A percentile compares a stretch with the other conserved stretches of the same genome.
These are phyloP conservation scores for Paraleonurus japonicus DNA, from an alignment of 257 asterid genomes.

Conservation along the genomic window DNA sequence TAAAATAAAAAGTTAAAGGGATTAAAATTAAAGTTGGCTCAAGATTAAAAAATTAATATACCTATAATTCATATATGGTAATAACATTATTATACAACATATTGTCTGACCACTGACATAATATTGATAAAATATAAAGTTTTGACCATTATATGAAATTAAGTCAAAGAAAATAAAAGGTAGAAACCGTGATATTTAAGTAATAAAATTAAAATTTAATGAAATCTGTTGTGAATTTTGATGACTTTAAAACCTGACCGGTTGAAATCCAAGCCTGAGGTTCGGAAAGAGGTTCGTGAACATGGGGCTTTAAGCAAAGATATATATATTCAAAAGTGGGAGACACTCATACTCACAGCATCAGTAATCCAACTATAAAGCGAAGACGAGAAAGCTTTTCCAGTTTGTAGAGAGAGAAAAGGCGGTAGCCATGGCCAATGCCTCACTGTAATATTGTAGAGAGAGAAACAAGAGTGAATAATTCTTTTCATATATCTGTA, in stretches of 20 bases:
- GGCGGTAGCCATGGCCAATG: constrained; percentile 34
- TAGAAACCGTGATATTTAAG: not conserved
- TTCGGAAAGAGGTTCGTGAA: constrained; percentile 47
- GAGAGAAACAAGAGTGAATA: constrained; percentile 23
- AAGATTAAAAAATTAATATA: too few species aligned
- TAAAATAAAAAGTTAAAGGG: too few species aligned
- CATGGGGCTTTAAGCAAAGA: constrained; percentile 30
- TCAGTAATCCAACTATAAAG: constrained; percentile 37
- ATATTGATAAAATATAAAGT: not conserved
- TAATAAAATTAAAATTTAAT: not conserved
- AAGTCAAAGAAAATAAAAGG: not conserved
- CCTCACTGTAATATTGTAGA: constrained; percentile 36
- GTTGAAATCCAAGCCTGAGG: constrained; percentile 41
- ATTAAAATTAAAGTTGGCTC: too few species aligned
- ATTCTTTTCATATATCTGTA: constrained; percentile 17
- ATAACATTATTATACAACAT: not conserved
- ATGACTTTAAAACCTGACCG: not conserved
- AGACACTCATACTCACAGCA: constrained; percentile 22
- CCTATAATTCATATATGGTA: too few species aligned
- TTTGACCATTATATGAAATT: not conserved
- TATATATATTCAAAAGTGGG: constrained; percentile 32
- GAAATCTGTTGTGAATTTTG: too few species aligned
- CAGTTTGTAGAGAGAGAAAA: constrained; percentile 33
- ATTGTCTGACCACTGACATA: not conserved
- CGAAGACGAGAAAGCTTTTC: constrained; percentile 37